These are phyloP conservation scores for Fagopyrum homotropicum DNA, from an alignment of 148 eudicot species.

Conservation along the genomic window DNA sequence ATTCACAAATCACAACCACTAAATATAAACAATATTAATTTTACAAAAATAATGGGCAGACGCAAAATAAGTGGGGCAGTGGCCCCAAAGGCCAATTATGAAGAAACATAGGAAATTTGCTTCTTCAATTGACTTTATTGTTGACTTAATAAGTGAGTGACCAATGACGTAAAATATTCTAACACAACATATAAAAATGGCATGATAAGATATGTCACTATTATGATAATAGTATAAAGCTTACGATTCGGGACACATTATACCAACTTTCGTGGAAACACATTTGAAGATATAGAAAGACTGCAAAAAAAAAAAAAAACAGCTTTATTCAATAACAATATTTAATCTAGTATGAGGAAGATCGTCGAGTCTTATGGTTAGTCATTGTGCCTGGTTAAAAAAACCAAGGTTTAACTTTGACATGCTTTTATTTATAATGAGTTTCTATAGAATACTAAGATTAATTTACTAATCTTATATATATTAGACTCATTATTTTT, in stretches of 20 bases:
- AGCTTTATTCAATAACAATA: neutral
- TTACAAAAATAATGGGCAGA: neutral
- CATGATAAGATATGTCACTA: too few relatives aligned
- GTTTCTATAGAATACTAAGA: too few relatives aligned
- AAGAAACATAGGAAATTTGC: neutral
- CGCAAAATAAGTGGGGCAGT: neutral
- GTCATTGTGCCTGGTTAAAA: too few relatives aligned
- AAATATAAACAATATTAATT: too few relatives aligned
- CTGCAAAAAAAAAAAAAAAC: neutral
- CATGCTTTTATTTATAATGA: too few relatives aligned
- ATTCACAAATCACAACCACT: too few relatives aligned
- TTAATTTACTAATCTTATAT: too few relatives aligned
- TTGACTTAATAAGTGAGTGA: neutral
- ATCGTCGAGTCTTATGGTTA: too few relatives aligned
- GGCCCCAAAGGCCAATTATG: neutral
- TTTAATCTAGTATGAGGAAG: too few relatives aligned
- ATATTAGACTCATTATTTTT: too few relatives aligned
- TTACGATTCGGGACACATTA: neutral
- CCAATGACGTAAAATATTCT: neutral
- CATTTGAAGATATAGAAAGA: neutral
- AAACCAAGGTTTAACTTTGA: too few relatives aligned
- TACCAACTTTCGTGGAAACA: neutral
- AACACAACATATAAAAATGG: neutral
- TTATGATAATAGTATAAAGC: neutral
- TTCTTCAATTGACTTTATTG: neutral